phyloP scores from a whole-genome alignment of 1,139 yeast species.

The Lodderomyces pseudojiufengensis region DNA sequence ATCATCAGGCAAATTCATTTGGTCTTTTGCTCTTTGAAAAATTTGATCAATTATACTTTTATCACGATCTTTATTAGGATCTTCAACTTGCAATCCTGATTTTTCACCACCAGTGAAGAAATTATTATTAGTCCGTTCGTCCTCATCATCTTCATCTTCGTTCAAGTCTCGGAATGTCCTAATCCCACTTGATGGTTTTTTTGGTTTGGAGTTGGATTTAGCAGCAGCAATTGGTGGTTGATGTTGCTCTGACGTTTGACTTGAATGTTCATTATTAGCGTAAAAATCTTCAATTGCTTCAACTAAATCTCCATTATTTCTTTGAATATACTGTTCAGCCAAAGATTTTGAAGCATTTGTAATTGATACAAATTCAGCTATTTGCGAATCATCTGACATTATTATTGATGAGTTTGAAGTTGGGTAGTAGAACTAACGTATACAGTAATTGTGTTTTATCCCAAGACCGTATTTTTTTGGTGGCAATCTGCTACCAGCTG shows the following conservation, averaged over 20 bases:
- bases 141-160: conserved; percentile 49
- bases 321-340: conserved; percentile 42
- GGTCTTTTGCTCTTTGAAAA: conserved; percentile 44
- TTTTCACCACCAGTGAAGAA: conserved; percentile 96
- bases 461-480: too few species aligned
- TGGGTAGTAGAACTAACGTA: too few species aligned
- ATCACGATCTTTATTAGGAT: conserved; percentile 61
- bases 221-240: background rate
- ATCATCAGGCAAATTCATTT: conserved; percentile 41
- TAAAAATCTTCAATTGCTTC: conserved; percentile 44
- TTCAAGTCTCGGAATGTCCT: conserved; percentile 53
- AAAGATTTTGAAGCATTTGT: conserved; percentile 36
- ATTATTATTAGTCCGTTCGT: conserved; percentile 64
- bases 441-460: too few species aligned
- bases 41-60: conserved; percentile 45
- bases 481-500: conserved; percentile 2
- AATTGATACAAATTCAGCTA: conserved; percentile 51
- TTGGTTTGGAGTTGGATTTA: background rate
- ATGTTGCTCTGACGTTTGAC: conserved; percentile 7
- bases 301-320: conserved; percentile 37
- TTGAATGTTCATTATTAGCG: conserved; percentile 18
- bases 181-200: conserved; percentile 17
- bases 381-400: conserved; percentile 25
- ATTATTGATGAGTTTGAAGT: too few species aligned
- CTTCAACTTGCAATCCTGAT: conserved; percentile 89